A percentile compares a stretch with the other conserved stretches of the same genome.
These are phyloP conservation scores for Cadophora gregata DNA, from an alignment of 2,329 filamentous ascomycete genomes.

Conservation along the genomic window DNA sequence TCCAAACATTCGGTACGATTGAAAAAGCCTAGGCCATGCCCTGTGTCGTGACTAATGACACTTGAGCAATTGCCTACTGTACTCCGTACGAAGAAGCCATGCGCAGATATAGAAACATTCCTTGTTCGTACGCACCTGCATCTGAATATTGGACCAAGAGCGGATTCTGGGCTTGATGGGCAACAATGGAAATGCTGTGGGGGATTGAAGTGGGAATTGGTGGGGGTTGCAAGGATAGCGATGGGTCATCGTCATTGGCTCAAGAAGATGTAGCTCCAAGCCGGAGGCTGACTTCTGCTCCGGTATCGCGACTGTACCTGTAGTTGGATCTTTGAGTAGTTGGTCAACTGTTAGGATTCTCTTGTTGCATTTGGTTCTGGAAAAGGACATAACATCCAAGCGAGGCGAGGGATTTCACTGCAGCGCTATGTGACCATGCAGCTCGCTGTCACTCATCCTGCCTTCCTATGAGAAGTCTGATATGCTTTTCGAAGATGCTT, in stretches of 20 bases:
- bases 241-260: slow-evolving; percentile 11
- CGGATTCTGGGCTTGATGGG: background rate
- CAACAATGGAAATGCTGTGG: background rate
- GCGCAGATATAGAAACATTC: background rate
- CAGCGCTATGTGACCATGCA: background rate
- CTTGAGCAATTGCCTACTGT: background rate
- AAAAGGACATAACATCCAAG: slow-evolving; percentile 1
- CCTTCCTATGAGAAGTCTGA: background rate
- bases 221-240: slow-evolving; percentile 6
- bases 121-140: background rate
- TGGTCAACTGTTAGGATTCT: slow-evolving; percentile 4
- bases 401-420: slow-evolving; percentile 3
- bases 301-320: slow-evolving; percentile 3
- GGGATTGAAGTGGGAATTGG: background rate
- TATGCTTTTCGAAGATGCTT: background rate
- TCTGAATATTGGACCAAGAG: background rate
- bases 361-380: background rate
- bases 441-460: background rate
- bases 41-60: background rate
- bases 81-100: background rate
- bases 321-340: background rate
- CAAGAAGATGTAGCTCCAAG: background rate
- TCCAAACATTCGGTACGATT: background rate
- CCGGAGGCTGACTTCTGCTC: slow-evolving; percentile 2
- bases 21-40: background rate